These are phyloP conservation scores for Mycosphaerelloides madeirae DNA, from an alignment of 2,329 filamentous ascomycete genomes.

Conservation along the genomic window DNA sequence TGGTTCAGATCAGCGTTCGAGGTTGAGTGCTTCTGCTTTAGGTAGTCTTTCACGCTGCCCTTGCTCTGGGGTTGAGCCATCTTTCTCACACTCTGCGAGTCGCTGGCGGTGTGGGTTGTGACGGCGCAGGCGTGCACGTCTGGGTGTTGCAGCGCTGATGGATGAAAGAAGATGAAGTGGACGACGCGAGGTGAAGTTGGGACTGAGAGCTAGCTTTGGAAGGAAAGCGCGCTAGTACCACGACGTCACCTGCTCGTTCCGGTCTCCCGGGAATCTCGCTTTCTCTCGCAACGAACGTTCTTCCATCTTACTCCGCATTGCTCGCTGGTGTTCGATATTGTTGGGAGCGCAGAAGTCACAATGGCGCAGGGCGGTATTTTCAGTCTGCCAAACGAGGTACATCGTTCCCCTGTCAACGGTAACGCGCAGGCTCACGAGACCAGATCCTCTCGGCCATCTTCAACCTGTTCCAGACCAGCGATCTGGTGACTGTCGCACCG, in stretches of 20 bases:
- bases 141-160: neutral
- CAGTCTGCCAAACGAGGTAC: conserved; percentile 32
- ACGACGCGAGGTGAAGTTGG: neutral
- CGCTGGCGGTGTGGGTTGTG: neutral
- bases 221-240: neutral
- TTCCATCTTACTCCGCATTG: too few species aligned
- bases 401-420: neutral
- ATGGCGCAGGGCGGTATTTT: conserved; percentile 20
- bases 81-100: neutral
- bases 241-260: neutral
- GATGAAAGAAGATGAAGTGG: neutral
- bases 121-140: neutral
- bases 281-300: too few species aligned
- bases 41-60: neutral
- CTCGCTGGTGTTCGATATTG: neutral
- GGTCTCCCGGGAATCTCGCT: neutral
- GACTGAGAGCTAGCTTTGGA: too few species aligned
- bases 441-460: conserved; percentile 44
- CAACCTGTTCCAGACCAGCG: conserved; percentile 36
- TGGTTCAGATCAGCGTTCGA: too few species aligned
- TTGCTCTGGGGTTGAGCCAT: neutral
- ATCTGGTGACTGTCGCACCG: conserved; percentile 50
- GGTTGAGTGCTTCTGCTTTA: neutral
- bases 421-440: conserved; percentile 1
- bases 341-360: conserved; percentile 8